These are phyloP conservation scores for Durotheca rogersii DNA, from an alignment of 495 filamentous ascomycete genomes.

Conservation along the genomic window DNA sequence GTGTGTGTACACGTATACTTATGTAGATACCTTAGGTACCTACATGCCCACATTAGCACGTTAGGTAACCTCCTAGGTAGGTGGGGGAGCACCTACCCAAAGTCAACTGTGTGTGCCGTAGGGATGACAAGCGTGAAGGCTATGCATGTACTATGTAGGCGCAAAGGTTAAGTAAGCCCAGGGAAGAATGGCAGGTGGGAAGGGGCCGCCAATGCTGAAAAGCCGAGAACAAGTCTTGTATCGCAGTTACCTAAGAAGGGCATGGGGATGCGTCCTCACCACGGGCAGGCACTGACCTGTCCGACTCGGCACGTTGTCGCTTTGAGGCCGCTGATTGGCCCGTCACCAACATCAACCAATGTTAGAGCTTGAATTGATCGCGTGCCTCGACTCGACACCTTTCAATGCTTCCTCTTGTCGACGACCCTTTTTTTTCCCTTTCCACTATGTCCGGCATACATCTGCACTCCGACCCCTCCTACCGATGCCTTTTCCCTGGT, in stretches of 20 bases:
- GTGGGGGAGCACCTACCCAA: too few relatives aligned
- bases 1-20: too few relatives aligned
- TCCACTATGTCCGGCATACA: constrained; percentile 23
- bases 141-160: too few relatives aligned
- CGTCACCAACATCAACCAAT: constrained; percentile 25
- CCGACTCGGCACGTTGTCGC: constrained; percentile 23
- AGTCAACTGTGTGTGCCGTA: too few relatives aligned
- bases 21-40: too few relatives aligned
- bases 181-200: too few relatives aligned
- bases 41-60: too few relatives aligned
- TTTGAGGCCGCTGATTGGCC: constrained; percentile 27
- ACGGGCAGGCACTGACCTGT: constrained; percentile 22
- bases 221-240: constrained; percentile 20
- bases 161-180: too few relatives aligned
- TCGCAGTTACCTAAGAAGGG: not conserved
- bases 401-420: constrained; percentile 22
- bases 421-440: too few relatives aligned
- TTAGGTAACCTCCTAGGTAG: too few relatives aligned
- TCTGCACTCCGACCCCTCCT: constrained; percentile 18
- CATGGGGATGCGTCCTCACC: constrained; percentile 2
- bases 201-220: too few relatives aligned
- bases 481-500: constrained; percentile 8
- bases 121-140: too few relatives aligned
- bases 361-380: constrained; percentile 37
- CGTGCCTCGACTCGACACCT: constrained; percentile 36